Evolutionary conservation across 495 filamentous ascomycete genomes (phyloP), one percentile per base, ranked within the genome.

Genomic region (Immersiella caudata): DNA sequence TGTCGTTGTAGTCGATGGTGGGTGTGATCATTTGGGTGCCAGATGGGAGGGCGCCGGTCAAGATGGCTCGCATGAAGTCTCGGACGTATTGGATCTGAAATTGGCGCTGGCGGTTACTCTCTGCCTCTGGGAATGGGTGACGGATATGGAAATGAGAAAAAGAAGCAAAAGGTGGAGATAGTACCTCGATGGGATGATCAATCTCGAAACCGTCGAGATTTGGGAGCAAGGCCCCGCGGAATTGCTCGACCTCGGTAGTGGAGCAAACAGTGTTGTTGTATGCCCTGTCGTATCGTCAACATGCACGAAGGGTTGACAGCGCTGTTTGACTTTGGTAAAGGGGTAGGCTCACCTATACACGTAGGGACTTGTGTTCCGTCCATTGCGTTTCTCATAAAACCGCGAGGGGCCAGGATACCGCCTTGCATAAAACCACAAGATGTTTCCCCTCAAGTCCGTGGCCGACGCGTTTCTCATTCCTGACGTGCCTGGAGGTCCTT

Each of bases 61-160:
- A 21, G 21, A 62, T 62, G 35, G 60, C 60, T 26, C 60, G 26
- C 16, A 62, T n/a, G 21, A 62, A 26, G 25, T 62, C 60, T 49
- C 49, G 60, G 35, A 62, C 49, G 29, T 62, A 62, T 62, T 62
- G 60, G 6, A 62, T 26, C 60, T 62, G 60, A n/a, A n/a, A n/a
- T n/a, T n/a, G n/a, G n/a, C n/a, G 40, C 8, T 49, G 40, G 29
- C 60, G 60, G 16, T n/a, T n/a, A n/a, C n/a, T n/a, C n/a, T n/a
- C n/a, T n/a, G n/a, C n/a, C n/a, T n/a, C n/a, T n/a, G n/a, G n/a
- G n/a, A n/a, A n/a, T n/a, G n/a, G n/a, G n/a, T n/a, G n/a, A n/a
- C n/a, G n/a, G n/a, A n/a, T n/a, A n/a, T n/a, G n/a, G n/a, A n/a
- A n/a, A n/a, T n/a, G n/a, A n/a, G n/a, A n/a, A n/a, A n/a, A n/a